Evolutionary conservation across 2,329 filamentous ascomycete species (phyloP).

Genomic region (Trichoderma sp.): DNA sequence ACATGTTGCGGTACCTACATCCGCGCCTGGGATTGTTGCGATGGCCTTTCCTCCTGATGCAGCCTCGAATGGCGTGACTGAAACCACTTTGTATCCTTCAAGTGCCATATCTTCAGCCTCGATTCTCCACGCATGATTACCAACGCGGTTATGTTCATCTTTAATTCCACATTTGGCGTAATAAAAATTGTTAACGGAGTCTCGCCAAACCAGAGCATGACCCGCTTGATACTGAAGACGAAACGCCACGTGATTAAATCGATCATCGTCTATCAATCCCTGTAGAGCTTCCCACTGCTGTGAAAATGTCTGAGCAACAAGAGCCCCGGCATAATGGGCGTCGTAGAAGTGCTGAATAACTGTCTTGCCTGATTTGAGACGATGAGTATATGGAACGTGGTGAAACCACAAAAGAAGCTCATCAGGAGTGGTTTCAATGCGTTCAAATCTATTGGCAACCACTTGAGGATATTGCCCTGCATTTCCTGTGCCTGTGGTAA

Average conservation of each 20-base stretch:
- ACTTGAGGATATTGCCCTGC: not conserved
- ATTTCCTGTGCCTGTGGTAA: constrained; percentile 2
- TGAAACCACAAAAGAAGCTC: constrained; percentile 8
- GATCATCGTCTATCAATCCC: not conserved
- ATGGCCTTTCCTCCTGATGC: not conserved
- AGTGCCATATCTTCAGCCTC: not conserved
- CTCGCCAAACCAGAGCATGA: constrained; percentile 2
- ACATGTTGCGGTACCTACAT: not conserved
- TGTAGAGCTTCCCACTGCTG: not conserved
- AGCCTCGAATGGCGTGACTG: constrained; percentile 8
- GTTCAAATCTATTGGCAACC: not conserved
- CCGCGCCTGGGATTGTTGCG: not conserved
- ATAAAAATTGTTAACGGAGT: constrained; percentile 4
- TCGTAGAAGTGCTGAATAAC: constrained; percentile 8
- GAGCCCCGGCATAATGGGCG: not conserved
- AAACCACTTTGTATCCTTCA: not conserved
- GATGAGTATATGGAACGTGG: not conserved
- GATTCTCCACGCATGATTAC: not conserved
- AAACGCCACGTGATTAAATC: constrained; percentile 2
- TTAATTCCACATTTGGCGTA: not conserved
- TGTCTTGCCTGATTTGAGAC: not conserved
- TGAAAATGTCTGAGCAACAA: not conserved
- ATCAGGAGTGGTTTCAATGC: constrained; percentile 1
- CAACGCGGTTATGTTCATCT: not conserved
- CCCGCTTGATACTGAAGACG: not conserved